Base-by-base conservation (phyloP, 257 asterid genomes). In the Thymus quinquecostatus region DNA sequence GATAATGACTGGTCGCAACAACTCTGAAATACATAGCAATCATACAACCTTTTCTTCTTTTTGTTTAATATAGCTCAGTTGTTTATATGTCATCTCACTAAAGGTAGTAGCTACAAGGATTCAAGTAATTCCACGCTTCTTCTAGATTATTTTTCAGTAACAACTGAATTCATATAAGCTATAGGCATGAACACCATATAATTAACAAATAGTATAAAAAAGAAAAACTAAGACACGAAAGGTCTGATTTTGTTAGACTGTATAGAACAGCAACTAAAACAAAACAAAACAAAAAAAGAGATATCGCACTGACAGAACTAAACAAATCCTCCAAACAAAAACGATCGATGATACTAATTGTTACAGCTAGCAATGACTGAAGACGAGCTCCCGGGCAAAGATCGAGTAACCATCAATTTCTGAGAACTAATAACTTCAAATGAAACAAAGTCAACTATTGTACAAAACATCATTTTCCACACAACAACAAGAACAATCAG, bases 391-490 rank as follows among this genome's bases (percentile, higher is more conserved):
- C 11, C 27, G 38, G 69, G 10, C 8, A 49, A 56, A 4, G 13
- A 59, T 11, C 38, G 38, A 47, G 38, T 38, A 45, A 57, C 66
- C 69, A 56, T 47, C 69, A 74, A 28, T 66, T 34, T 54, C 40
- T 2, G 7, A 33, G 48, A 61, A 51, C 28, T 50, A 53, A 4
- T 21, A 33, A 21, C 21, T 7, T 14, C 10, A 10, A 54, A 7
- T 34, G 48, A 28, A 64, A 4, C 60, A 45, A 34, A 34, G 3
- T 6, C 10, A 11, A 8, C 7, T 34, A 33, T 57, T 45, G 8
- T 0, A 47, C 7, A 27, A 21, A 64, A 44, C 6, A 44, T 3
- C 47, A 60, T 34, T 13, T 34, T 53, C 30, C 12, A 53, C 10
- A 32, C 5, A 12, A 57, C 11, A 10, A 30, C n/a, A 54, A 54